Evolutionary conservation across 768 basidiomycete species (phyloP).

Genomic region (Panaeolus papilionaceus): DNA sequence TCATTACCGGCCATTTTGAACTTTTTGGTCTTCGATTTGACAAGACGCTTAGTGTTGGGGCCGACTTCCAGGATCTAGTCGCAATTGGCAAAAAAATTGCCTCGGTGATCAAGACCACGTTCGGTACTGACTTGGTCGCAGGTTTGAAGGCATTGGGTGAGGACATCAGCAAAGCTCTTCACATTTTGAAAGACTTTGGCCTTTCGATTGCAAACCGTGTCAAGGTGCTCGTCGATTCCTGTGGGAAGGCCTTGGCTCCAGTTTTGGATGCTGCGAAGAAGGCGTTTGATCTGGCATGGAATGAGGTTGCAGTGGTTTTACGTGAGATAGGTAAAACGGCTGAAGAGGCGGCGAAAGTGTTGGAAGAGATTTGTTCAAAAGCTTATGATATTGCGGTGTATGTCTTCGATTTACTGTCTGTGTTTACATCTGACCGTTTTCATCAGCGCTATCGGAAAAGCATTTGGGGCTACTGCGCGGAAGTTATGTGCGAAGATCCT

Average conservation of each 20-base stretch:
- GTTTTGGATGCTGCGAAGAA: not conserved
- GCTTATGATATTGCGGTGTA: not conserved
- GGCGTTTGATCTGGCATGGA: not conserved
- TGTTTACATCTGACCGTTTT: not conserved
- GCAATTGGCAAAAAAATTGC: not conserved
- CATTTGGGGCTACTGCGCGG: not conserved
- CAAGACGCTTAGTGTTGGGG: not conserved
- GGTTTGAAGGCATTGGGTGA: not conserved
- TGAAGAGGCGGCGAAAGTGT: not conserved
- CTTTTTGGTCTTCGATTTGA: not conserved
- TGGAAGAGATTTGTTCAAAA: not conserved
- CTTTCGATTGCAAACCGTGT: not conserved
- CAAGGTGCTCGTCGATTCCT: not conserved
- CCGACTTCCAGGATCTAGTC: not conserved
- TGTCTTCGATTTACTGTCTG: not conserved
- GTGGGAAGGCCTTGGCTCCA: not conserved
- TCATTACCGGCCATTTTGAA: not conserved
- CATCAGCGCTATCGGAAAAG: not conserved
- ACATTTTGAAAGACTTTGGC: not conserved
- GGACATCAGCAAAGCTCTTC: not conserved
- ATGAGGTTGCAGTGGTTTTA: not conserved
- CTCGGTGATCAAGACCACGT: not conserved
- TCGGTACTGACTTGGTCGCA: not conserved
- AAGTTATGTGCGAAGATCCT: not conserved
- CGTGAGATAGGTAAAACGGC: not conserved